Evolutionary conservation across 2,329 filamentous ascomycete species (phyloP).

Genomic region (Fusarium papillatum): DNA sequence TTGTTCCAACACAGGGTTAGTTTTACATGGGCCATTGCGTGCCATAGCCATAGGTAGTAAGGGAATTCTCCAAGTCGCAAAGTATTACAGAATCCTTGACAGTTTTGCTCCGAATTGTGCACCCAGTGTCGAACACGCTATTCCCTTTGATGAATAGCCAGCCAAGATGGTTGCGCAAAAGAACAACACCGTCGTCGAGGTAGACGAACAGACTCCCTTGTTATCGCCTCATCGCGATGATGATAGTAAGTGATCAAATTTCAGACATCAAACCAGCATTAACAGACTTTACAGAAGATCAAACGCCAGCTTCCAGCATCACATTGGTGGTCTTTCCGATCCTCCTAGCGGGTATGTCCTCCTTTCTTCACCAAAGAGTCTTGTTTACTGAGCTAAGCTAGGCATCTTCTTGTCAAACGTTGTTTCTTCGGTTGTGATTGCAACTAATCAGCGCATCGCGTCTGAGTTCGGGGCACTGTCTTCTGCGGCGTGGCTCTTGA

Average conservation of each 20-base stretch:
- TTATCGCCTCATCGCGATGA: neutral
- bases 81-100: neutral
- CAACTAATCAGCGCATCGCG: neutral
- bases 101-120: neutral
- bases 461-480: neutral
- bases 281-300: neutral
- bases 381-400: neutral
- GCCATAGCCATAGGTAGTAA: neutral
- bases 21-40: neutral
- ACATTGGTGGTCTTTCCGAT: neutral
- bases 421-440: neutral
- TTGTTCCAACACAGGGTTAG: neutral
- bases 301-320: neutral
- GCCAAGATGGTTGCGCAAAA: neutral
- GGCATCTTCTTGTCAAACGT: neutral
- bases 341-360: neutral
- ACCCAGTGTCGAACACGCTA: neutral
- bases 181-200: neutral
- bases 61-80: neutral
- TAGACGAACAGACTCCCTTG: neutral
- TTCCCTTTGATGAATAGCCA: neutral
- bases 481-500: neutral
- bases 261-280: neutral
- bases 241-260: neutral
- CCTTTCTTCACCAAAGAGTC: neutral